These are phyloP conservation scores for Macrophomina pseudophaseolina DNA, from an alignment of 2,329 filamentous ascomycete species.

Conservation along the genomic window DNA sequence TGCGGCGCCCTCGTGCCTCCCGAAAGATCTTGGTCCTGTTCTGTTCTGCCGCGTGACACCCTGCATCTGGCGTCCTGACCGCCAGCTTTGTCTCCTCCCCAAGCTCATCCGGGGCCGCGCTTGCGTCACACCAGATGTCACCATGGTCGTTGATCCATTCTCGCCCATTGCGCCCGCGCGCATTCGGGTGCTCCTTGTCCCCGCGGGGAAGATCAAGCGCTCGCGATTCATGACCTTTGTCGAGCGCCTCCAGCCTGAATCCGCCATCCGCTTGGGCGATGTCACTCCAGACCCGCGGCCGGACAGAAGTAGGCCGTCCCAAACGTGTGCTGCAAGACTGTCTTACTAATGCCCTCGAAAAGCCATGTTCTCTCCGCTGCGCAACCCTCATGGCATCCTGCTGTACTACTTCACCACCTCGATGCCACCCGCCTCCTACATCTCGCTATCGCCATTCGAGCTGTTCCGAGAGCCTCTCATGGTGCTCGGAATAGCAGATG, in stretches of 20 bases:
- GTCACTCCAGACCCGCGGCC: conserved; percentile 83
- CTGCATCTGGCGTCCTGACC: conserved; percentile 25
- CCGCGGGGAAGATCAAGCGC: conserved; percentile 82
- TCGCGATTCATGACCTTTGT: conserved; percentile 81
- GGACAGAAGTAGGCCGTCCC: conserved; percentile 73
- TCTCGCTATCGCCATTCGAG: conserved; percentile 86
- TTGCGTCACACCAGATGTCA: conserved; percentile 53
- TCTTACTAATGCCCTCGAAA: conserved; percentile 32
- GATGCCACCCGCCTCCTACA: conserved; percentile 77
- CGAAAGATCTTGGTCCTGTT: not conserved
- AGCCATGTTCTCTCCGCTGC: conserved; percentile 94
- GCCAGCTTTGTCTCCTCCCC: conserved; percentile 10
- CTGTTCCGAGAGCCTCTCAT: conserved; percentile 83
- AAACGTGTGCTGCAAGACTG: not conserved
- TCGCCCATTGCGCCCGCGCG: conserved; percentile 90
- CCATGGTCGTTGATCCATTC: conserved; percentile 86
- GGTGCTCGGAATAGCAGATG: conserved; percentile 85
- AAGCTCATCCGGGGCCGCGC: not conserved
- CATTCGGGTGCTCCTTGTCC: conserved; percentile 85
- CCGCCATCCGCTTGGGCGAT: conserved; percentile 83
- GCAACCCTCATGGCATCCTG: conserved; percentile 83
- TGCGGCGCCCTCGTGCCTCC: not conserved
- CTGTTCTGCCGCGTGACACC: conserved; percentile 29
- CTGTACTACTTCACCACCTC: conserved; percentile 87
- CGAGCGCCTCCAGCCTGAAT: conserved; percentile 75